Evolutionary conservation across 163 green algal species (phyloP).

Genomic region (Coccomyxa subellipsoidea): DNA sequence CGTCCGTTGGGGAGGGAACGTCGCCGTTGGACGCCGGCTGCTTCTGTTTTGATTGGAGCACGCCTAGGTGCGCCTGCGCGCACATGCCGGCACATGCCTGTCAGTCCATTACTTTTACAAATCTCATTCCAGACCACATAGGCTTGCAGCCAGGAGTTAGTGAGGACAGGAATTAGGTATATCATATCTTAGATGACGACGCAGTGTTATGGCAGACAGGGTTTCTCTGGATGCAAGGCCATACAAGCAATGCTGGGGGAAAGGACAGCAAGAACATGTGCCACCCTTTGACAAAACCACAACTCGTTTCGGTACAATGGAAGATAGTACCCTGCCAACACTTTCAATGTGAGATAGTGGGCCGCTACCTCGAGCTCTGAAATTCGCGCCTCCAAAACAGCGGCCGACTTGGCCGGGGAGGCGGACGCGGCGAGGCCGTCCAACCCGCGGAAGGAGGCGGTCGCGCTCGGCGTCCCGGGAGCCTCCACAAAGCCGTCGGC

Average conservation of each 20-base stretch:
- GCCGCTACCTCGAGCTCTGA: constrained; percentile 3
- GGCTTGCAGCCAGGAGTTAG: too few relatives aligned
- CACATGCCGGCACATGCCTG: background rate
- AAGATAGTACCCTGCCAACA: too few relatives aligned
- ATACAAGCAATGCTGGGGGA: too few relatives aligned
- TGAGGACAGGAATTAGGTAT: too few relatives aligned
- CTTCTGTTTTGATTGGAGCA: background rate
- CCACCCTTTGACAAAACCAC: too few relatives aligned
- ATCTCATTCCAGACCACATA: too few relatives aligned
- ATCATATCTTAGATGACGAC: too few relatives aligned
- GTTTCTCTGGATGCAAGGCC: too few relatives aligned
- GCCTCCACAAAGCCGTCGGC: background rate
- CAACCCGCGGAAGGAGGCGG: background rate
- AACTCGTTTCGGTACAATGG: too few relatives aligned
- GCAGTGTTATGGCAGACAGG: too few relatives aligned
- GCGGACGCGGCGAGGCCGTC: background rate
- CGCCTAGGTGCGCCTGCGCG: background rate
- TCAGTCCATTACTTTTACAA: too few relatives aligned
- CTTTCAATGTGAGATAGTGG: background rate
- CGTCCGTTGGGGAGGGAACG: background rate
- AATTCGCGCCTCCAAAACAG: background rate
- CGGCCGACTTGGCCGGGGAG: background rate
- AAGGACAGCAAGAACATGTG: too few relatives aligned
- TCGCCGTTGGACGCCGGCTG: background rate
- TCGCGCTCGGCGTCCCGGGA: background rate